Evolutionary conservation across 495 filamentous ascomycete species (phyloP), one percentile per base, ranked within the genome.

Genomic region (Aspergillus ellipticus): DNA sequence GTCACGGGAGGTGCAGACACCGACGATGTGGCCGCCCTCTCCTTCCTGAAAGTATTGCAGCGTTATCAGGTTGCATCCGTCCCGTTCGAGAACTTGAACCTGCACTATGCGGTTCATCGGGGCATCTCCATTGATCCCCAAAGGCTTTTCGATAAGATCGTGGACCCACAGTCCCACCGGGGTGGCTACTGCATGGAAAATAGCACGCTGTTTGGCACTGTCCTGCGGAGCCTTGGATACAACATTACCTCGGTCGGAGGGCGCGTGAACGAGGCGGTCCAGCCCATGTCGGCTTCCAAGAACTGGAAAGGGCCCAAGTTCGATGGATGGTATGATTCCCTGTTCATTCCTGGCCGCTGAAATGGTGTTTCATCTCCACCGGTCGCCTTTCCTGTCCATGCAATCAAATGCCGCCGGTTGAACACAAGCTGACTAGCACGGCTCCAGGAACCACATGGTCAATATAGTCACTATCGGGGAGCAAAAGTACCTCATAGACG

Each of bases 141-240:
- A 43, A 68, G 79, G 35, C 60, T 89, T 4, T 89, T 78, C 60
- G 45, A 72, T 5, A 89, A 89, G 71, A 80, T 90, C 20, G 79
- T 24, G 68, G 71, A 42, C 74, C 76, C 20, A 24, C 46, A 29
- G 33, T 42, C 21, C 64, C 17, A 22, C 11, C 43, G 43, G 13
- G 88, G 88, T 9, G 87, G 88, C 0, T 87, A 87, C 58, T 89
- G 87, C 67, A 86, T 90, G 83, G 88, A 90, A 58, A 78, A 79
- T 58, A 89, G 82, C 61, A 66, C 66, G 29, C 73, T 89, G 33
- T 87, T 89, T 20, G 79, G 75, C 29, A 74, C 72, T 6, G 73
- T 89, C 13, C 69, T 91, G 37, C 73, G 80, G 24, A 77, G 70
- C 15, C 63, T 88, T 0, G 88, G 85, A 0, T 89, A 74, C 58